A percentile compares a stretch with the other conserved stretches of the same genome.
Evolutionary conservation across 768 basidiomycete genomes (phyloP).

Genomic region (Trametes villosa): DNA sequence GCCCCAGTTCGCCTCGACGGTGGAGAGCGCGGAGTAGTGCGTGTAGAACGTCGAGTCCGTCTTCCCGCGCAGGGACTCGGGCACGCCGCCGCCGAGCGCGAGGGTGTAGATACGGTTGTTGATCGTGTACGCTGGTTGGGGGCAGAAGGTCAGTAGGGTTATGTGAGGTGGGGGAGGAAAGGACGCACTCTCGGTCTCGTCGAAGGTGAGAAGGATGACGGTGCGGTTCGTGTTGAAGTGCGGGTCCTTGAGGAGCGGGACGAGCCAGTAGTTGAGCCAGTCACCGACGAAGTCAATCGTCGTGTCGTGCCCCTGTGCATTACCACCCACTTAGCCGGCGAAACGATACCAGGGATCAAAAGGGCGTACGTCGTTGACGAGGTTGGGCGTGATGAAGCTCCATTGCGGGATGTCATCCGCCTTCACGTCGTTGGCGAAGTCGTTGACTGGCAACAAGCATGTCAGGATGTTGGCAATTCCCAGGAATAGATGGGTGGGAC

Average conservation of each 20-base stretch:
- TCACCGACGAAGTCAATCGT: conserved; percentile 48
- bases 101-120: conserved; percentile 54
- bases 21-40: conserved; percentile 61
- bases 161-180: neutral
- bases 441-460: conserved; percentile 42
- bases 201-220: conserved; percentile 64
- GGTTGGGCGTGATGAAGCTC: conserved; percentile 66
- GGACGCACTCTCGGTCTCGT: conserved; percentile 50
- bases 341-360: too few relatives aligned
- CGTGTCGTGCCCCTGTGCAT: conserved; percentile 52
- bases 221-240: conserved; percentile 59
- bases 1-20: conserved; percentile 64
- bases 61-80: conserved; percentile 44
- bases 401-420: conserved; percentile 58
- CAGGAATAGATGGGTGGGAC: neutral
- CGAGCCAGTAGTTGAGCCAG: conserved; percentile 56
- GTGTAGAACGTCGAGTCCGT: conserved; percentile 60
- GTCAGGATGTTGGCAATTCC: neutral
- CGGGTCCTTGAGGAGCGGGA: conserved; percentile 52
- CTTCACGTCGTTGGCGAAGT: conserved; percentile 59
- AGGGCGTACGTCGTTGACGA: conserved; percentile 49
- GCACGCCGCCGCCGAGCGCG: conserved; percentile 52
- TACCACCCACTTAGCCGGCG: neutral
- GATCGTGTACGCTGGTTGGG: conserved; percentile 33
- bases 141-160: neutral